Evolutionary conservation across 2,329 filamentous ascomycete genomes (phyloP), one percentile per base, ranked within the genome.

Genomic region (Trichoderma harzianum): DNA sequence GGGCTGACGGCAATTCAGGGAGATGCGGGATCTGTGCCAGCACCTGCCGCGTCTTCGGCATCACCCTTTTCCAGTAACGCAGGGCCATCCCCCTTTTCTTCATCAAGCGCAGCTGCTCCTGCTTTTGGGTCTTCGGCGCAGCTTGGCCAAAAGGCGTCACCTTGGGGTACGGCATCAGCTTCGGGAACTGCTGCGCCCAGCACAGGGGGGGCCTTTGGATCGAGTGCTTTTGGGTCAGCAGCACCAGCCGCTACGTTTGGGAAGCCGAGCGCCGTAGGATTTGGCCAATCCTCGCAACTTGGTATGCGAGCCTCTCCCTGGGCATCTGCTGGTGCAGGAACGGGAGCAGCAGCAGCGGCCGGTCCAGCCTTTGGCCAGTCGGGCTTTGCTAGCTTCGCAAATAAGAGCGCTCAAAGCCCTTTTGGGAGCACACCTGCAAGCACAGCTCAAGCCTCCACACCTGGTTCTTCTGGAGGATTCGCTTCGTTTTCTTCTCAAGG

Each of bases 1-100:
- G 93, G 92, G 5, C 84, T 98, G 74, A 83, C 86, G 53, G 83
- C 82, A 58, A 84, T 83, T 36, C 83, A 85, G 72, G 80, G 81
- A 3, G 74, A 77, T 18, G 72, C 79, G 74, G 76, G 79, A 4
- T 72, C 83, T 18, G 72, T 78, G 43, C 75, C 78, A 73, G 70
- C 78, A 5, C 72, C 81, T 68, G 75, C 78, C 6, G 71, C 78
- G 5, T 65, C 76, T 61, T 72, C 81, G 73, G 79, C 81, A 58
- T 76, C 81, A 32, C 75, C 82, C 28, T 80, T 82, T 73, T 58
- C 77, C 70, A 36, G 32, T 34, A 75, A 72, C 11, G 21, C 78
- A 26, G 74, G 74, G 2, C 70, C 80, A 1, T 79, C 85, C 21
- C 75, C 83, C 2, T 87, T 87, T 76, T 84, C 83, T 7, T 78